Percentiles rank a stretch among this genome's conserved stretches.
Conservation (phyloP, 768 basidiomycete species). For the Boletus edulis region DNA sequence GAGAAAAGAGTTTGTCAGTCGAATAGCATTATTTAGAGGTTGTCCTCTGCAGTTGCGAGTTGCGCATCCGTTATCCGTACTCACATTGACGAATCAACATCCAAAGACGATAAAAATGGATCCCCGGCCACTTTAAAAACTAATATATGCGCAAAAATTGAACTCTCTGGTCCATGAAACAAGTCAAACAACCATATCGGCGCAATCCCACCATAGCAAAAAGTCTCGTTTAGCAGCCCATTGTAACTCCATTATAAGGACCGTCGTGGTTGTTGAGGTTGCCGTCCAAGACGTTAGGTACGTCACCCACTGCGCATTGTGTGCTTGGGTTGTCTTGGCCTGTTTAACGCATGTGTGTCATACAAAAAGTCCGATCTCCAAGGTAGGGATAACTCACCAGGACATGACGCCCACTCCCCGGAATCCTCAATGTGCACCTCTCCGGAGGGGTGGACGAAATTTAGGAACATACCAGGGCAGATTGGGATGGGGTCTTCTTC, state of each 20-base stretch:
- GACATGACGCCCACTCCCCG: slow-evolving; percentile 52
- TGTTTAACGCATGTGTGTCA: not conserved
- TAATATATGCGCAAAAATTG: no score
- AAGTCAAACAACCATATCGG: no score
- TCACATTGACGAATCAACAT: no score
- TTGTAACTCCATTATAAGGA: slow-evolving; percentile 30
- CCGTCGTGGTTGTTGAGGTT: slow-evolving; percentile 45
- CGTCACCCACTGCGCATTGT: slow-evolving; percentile 24
- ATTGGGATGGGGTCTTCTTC: slow-evolving; percentile 39
- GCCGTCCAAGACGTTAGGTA: slow-evolving; percentile 43
- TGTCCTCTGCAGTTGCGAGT: no score
- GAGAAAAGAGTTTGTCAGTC: no score
- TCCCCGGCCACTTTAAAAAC: no score
- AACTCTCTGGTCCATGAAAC: no score
- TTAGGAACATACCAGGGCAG: slow-evolving; percentile 34
- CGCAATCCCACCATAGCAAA: no score
- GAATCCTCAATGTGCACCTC: slow-evolving; percentile 46
- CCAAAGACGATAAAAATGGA: no score
- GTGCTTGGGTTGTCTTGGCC: slow-evolving; percentile 57
- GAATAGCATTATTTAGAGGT: no score
- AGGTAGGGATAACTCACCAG: slow-evolving; percentile 32
- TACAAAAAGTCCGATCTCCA: not conserved
- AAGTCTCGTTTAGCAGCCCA: slow-evolving; percentile 21
- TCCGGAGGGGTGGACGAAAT: slow-evolving; percentile 38
- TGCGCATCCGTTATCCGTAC: no score